Base-by-base conservation (phyloP, 768 basidiomycete genomes). In the Ramaria sp. region DNA sequence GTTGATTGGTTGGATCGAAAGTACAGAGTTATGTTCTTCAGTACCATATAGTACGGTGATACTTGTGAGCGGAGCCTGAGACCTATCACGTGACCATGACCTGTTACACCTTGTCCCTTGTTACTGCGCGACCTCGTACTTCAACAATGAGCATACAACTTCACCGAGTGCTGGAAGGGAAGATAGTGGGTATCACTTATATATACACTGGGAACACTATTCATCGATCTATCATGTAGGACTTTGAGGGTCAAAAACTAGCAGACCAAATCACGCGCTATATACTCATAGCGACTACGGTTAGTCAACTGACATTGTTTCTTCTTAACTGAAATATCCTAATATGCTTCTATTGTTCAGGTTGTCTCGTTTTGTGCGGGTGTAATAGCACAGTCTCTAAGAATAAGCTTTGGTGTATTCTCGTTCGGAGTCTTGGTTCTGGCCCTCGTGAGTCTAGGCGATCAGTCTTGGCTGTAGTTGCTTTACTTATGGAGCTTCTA, bases 231-330 rank as follows among this genome's bases (percentile, higher is more conserved):
- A 37, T 11, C 13, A 3, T 20, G 34, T 38, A 84, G 83, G 83
- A 84, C 64, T 84, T 83, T 68, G 76, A 75, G 53, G 83, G 82
- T 1, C 83, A 84, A 64, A 73, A 73, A 47, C 62, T 70, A 13
- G 80, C 80, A 2, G 82, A 83, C 47, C 62, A 67, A 50, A 70
- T 80, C 38, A 65, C 74, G 10, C 71, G 72, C 15, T 60, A 74
- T 52, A 71, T 73, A 33, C 68, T 83, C 24, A 69, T 77, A 27
- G 69, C 65, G 2, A 64, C 76, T 15, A 76, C 78, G 37, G 83
- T 83, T 15, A 20, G 10, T 39, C n/a, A 43, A 22, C 20, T n/a
- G n/a, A 42, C 7, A 42, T 17, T 19, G 42, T n/a, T 7, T n/a
- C 42, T 43, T 17, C 42, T 43, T 9, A 15, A 43, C 42, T 43